Conservation (phyloP, 345 rosid species). For the Eucalyptus cloeziana region DNA sequence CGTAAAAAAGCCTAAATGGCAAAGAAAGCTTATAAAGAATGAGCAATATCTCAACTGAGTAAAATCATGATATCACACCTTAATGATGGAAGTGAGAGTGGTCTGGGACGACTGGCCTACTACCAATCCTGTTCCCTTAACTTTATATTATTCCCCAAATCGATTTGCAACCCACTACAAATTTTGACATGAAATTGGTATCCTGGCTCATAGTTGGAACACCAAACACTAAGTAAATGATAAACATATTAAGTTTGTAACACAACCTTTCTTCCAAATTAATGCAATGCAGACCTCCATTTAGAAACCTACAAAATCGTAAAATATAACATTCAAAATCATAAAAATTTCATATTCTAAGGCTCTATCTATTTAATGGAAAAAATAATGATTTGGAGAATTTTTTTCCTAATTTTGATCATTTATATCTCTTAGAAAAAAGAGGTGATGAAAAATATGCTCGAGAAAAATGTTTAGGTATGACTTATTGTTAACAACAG, state of each 20-base stretch:
- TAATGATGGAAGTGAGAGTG: background rate
- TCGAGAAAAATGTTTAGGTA: background rate
- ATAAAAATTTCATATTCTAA: background rate
- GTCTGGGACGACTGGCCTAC: background rate
- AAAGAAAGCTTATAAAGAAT: background rate
- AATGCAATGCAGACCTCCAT: rapidly evolving
- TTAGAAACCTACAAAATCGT: background rate
- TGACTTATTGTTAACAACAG: background rate
- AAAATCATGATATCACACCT: background rate
- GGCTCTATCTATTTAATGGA: background rate
- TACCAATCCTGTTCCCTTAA: background rate
- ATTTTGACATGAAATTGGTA: background rate
- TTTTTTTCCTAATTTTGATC: background rate
- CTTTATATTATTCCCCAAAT: background rate
- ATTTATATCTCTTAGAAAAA: background rate
- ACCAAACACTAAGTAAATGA: background rate
- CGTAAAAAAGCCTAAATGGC: background rate
- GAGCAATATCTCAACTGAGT: background rate
- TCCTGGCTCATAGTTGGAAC: background rate
- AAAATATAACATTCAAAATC: background rate
- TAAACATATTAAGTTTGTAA: background rate
- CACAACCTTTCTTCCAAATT: background rate
- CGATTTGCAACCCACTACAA: rapidly evolving
- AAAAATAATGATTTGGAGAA: background rate
- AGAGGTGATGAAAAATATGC: background rate